Evolutionary conservation across 1,284 basidiomycete species (phyloP), one percentile per base, ranked within the genome.

Genomic region (Mycosarcoma mackinlayi): DNA sequence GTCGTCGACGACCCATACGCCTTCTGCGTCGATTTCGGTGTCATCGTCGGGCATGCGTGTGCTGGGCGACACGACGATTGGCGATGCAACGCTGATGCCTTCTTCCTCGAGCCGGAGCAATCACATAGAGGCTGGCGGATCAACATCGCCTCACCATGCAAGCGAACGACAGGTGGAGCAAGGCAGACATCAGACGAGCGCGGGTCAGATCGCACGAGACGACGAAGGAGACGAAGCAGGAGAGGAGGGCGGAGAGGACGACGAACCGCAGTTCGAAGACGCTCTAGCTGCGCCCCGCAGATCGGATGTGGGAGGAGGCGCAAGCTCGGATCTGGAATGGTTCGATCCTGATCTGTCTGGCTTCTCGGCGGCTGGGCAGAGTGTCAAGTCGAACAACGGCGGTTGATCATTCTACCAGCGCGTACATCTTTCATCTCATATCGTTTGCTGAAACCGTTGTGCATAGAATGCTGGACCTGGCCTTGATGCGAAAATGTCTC

Each of bases 321-420:
- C 21, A 30, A n/a, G 54, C 14, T 48, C 47, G n/a, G 66, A 64
- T 9, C 39, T 66, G 45, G 71, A 76, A 24, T 76, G 74, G 74
- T 73, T 73, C 28, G 74, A 76, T 41, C 74, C 74, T 6, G 74
- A 76, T 49, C 42, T 64, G 25, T 61, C 55, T 2, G 74, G 70
- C 3, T 76, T 76, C 44, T 53, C 47, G 6, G 56, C 55, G 3
- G 69, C 59, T 7, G 68, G 46, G 0, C 49, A 60, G 61, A 61
- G 57, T 24, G 39, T 45, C 10, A 35, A 46, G 28, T 56, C 52
- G 42, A 44, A 44, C 10, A 33, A 19, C 18, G 49, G 38, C n/a
- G n/a, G n/a, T n/a, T n/a, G n/a, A n/a, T n/a, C n/a, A n/a, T n/a
- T n/a, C n/a, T n/a, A n/a, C n/a, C n/a, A n/a, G n/a, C n/a, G n/a